Conservation (phyloP, 2,329 filamentous ascomycete species). For the Nigrospora sphaerica region DNA sequence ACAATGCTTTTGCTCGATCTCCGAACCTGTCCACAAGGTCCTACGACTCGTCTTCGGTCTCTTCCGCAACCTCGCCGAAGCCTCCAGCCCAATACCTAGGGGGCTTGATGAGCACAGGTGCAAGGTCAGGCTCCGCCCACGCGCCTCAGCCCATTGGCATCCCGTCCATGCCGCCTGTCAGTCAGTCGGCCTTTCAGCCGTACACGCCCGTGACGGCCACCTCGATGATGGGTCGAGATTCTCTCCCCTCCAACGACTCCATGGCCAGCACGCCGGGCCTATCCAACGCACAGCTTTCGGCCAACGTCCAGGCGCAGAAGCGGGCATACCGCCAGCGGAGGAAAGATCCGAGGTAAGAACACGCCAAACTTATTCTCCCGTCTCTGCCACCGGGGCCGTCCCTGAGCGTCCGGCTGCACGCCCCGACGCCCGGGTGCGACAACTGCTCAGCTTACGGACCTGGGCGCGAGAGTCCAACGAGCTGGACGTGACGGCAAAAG, state of each 20-base stretch:
- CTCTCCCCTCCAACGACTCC: constrained; percentile 52
- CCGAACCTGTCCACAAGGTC: constrained; percentile 55
- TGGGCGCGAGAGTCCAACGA: no score
- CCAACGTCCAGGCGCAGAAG: constrained; percentile 69
- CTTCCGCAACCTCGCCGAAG: constrained; percentile 53
- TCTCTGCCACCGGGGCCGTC: no score
- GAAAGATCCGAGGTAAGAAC: constrained; percentile 69
- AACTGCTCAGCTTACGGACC: no score
- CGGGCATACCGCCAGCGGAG: constrained; percentile 88
- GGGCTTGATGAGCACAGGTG: constrained; percentile 44
- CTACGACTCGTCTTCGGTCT: constrained; percentile 58
- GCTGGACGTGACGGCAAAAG: no score
- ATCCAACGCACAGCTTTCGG: constrained; percentile 28
- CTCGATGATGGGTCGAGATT: constrained; percentile 50
- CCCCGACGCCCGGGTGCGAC: no score
- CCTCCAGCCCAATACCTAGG: constrained; percentile 44
- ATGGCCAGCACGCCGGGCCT: constrained; percentile 46
- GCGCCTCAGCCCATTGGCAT: constrained; percentile 47
- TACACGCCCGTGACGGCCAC: constrained; percentile 44
- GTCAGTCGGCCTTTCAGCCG: constrained; percentile 38
- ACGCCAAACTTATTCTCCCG: constrained; percentile 41
- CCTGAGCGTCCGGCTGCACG: constrained; percentile 27
- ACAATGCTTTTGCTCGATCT: constrained; percentile 53
- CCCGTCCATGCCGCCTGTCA: constrained; percentile 40
- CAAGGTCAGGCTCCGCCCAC: constrained; percentile 40